A percentile compares a stretch with the other conserved stretches of the same genome.
These are phyloP conservation scores for Dactylellina drechsleri DNA, from an alignment of 2,329 filamentous ascomycete genomes.

Conservation along the genomic window DNA sequence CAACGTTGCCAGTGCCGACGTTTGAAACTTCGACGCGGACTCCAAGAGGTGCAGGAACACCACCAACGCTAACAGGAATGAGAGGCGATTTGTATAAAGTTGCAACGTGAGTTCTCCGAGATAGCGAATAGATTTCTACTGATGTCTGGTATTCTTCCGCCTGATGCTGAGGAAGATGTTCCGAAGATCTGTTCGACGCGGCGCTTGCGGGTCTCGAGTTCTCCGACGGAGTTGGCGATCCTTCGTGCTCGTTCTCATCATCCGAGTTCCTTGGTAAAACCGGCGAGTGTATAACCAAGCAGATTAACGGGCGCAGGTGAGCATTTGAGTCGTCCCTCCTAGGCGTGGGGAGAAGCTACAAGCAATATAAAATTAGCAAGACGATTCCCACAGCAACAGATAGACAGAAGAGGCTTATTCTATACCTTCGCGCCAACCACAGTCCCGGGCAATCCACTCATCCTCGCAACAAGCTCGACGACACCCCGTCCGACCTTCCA, in stretches of 20 bases:
- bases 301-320: slow-evolving; percentile 57
- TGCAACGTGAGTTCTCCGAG: slow-evolving; percentile 56
- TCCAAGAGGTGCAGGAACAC: slow-evolving; percentile 56
- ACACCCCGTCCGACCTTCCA: slow-evolving; percentile 58
- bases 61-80: slow-evolving; percentile 56
- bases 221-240: slow-evolving; percentile 57
- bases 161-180: slow-evolving; percentile 51
- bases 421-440: slow-evolving; percentile 59
- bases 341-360: slow-evolving; percentile 58
- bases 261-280: slow-evolving; percentile 45
- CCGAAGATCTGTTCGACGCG: slow-evolving; percentile 57
- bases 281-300: slow-evolving; percentile 58
- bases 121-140: slow-evolving; percentile 59
- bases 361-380: slow-evolving; percentile 22
- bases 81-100: slow-evolving; percentile 58
- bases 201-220: slow-evolving; percentile 58
- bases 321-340: slow-evolving; percentile 57
- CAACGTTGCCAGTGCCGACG: slow-evolving; percentile 54
- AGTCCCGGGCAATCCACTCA: slow-evolving; percentile 61
- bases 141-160: slow-evolving; percentile 59
- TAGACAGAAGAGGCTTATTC: neutral
- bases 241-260: slow-evolving; percentile 55
- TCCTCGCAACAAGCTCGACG: slow-evolving; percentile 62
- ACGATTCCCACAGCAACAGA: neutral
- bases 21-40: slow-evolving; percentile 57